A percentile compares a stretch with the other conserved stretches of the same genome.
Evolutionary conservation across 208 protist genomes (phyloP).

Genomic region (Acanthamoeba sp.): DNA sequence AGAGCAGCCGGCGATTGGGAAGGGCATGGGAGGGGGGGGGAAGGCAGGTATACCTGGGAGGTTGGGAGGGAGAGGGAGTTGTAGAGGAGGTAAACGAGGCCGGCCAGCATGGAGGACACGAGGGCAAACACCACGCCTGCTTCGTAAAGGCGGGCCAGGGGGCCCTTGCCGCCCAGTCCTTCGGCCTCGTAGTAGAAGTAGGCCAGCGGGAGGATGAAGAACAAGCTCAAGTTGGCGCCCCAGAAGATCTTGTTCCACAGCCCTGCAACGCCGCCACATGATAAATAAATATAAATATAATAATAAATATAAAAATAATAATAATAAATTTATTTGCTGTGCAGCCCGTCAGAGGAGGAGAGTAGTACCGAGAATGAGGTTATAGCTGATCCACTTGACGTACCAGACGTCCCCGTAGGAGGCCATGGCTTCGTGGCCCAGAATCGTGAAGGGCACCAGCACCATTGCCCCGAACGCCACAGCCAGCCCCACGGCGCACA

Average conservation of each 20-base stretch:
- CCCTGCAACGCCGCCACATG: slow-evolving; percentile 29
- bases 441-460: slow-evolving; percentile 78
- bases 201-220: slow-evolving; percentile 79
- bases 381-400: slow-evolving; percentile 77
- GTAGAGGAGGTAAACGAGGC: slow-evolving; percentile 75
- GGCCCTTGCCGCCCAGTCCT: slow-evolving; percentile 67
- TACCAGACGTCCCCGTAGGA: slow-evolving; percentile 77
- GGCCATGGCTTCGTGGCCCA: slow-evolving; percentile 76
- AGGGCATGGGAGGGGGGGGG: no score
- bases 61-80: slow-evolving; percentile 62
- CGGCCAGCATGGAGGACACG: slow-evolving; percentile 72
- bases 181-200: slow-evolving; percentile 82
- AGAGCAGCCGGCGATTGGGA: background rate
- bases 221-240: slow-evolving; percentile 79
- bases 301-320: background rate
- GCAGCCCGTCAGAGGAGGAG: background rate
- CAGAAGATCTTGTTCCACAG: slow-evolving; percentile 84
- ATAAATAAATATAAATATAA: background rate
- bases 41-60: background rate
- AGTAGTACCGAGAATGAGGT: slow-evolving; percentile 77
- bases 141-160: slow-evolving; percentile 61
- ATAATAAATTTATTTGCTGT: background rate
- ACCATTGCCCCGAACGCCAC: slow-evolving; percentile 78
- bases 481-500: slow-evolving; percentile 78
- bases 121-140: slow-evolving; percentile 71